These are phyloP conservation scores for Chloris gayana DNA, from an alignment of 176 grass and related monocot species.

Conservation along the genomic window DNA sequence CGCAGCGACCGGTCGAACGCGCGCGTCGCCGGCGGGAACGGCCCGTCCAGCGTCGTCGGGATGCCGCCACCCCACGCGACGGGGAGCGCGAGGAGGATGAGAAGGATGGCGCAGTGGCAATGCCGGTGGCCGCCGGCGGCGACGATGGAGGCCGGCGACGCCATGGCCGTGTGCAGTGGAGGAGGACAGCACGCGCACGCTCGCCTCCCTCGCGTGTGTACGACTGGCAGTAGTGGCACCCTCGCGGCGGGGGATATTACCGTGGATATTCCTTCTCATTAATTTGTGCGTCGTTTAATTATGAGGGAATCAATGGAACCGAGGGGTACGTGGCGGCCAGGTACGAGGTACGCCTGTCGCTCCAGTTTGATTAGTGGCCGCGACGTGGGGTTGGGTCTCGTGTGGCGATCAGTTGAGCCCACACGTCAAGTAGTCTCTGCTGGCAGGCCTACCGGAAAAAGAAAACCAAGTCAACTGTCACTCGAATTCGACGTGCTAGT, in stretches of 20 bases:
- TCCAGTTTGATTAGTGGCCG: too few species aligned
- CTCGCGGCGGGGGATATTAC: neutral
- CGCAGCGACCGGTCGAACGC: slow-evolving; percentile 67
- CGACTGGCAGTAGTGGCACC: neutral
- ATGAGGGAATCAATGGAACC: neutral
- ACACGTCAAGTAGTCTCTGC: too few species aligned
- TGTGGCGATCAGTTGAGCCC: neutral
- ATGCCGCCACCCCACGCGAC: slow-evolving; percentile 30
- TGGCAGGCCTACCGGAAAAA: too few species aligned
- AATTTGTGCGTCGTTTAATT: neutral
- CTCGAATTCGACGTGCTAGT: too few species aligned
- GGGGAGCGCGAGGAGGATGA: slow-evolving; percentile 7
- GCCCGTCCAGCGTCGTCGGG: slow-evolving; percentile 82
- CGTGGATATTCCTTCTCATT: slow-evolving; percentile 5
- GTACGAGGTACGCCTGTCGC: too few species aligned
- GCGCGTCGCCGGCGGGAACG: slow-evolving; percentile 62
- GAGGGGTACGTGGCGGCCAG: neutral
- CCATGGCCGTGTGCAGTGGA: slow-evolving; percentile 27
- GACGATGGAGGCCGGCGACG: neutral
- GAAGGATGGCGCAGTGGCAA: neutral
- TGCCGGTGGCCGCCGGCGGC: neutral
- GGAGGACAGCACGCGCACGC: neutral
- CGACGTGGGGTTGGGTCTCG: neutral
- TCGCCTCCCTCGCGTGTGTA: neutral
- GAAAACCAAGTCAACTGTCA: too few species aligned